Evolutionary conservation across 805 yeast genomes (phyloP).

Genomic region (Saccharomycopsis sp.): DNA sequence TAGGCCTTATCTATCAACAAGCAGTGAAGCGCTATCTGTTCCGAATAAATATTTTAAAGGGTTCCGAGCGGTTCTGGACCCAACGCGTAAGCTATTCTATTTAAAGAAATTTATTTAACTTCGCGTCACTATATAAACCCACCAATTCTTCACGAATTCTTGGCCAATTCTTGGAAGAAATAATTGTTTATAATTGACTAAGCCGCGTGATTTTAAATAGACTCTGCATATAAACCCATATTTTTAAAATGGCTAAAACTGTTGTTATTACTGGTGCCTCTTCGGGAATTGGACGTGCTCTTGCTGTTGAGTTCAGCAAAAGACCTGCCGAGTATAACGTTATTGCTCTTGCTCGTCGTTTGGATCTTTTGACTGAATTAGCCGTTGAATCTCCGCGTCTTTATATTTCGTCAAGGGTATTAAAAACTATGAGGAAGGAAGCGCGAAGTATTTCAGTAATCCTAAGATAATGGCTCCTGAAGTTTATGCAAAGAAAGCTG

Average conservation of each 20-base stretch:
- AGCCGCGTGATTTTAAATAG: no score
- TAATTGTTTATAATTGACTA: no score
- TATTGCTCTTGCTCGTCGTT: slow-evolving; percentile 31
- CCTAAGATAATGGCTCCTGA: slow-evolving; percentile 55
- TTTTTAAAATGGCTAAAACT: slow-evolving; percentile 27
- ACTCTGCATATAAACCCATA: no score
- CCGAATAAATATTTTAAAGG: no score
- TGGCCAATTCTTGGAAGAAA: no score
- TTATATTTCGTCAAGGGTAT: slow-evolving; percentile 44
- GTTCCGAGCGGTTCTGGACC: no score
- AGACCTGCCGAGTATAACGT: slow-evolving; percentile 31
- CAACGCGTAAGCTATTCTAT: no score
- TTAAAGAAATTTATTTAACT: no score
- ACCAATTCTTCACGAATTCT: slow-evolving; percentile 15
- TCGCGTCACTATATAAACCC: slow-evolving; percentile 15
- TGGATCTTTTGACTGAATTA: slow-evolving; percentile 25
- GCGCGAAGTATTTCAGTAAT: slow-evolving; percentile 53
- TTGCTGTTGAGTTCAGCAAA: slow-evolving; percentile 38
- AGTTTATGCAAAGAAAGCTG: slow-evolving; percentile 48
- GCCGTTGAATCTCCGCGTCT: slow-evolving; percentile 17
- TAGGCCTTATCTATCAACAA: no score
- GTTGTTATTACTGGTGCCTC: slow-evolving; percentile 59
- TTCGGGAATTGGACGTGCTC: slow-evolving; percentile 49
- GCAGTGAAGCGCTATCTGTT: no score
- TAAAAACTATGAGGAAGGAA: slow-evolving; percentile 37